phyloP scores from a whole-genome alignment of 2,329 filamentous ascomycete species.

The Emergomyces orientalis region DNA sequence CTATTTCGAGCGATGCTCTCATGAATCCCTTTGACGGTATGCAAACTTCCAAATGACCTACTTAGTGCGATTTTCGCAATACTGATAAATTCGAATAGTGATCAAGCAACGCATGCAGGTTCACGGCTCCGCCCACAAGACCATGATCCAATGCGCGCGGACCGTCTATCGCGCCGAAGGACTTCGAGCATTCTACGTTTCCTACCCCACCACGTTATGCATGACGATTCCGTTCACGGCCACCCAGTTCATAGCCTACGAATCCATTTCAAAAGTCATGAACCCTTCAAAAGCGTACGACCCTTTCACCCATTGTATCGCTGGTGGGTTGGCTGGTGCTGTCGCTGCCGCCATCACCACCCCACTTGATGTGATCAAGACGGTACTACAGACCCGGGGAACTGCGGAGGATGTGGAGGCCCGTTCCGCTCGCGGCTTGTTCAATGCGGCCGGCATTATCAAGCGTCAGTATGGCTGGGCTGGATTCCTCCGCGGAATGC shows the following conservation, averaged over 20 bases:
- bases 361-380: constrained; percentile 97
- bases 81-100: constrained; percentile 45
- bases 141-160: constrained; percentile 75
- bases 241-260: constrained; percentile 94
- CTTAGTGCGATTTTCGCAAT: constrained; percentile 6
- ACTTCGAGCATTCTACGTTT: constrained; percentile 88
- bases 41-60: constrained; percentile 22
- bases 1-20: constrained; percentile 91
- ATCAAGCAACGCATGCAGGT: constrained; percentile 99
- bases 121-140: constrained; percentile 85
- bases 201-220: constrained; percentile 91
- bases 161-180: constrained; percentile 84
- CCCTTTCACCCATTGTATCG: constrained; percentile 84
- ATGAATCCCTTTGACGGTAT: constrained; percentile 99
- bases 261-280: constrained; percentile 88
- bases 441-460: constrained; percentile 69
- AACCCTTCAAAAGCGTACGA: constrained; percentile 75
- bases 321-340: constrained; percentile 84
- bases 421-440: constrained; percentile 71
- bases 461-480: constrained; percentile 71
- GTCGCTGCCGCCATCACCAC: constrained; percentile 91
- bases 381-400: constrained; percentile 86
- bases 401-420: constrained; percentile 72
- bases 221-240: constrained; percentile 99
- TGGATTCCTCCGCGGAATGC: constrained; percentile 89